These are phyloP conservation scores for Trypanosoma melophagium DNA, from an alignment of 208 protist species.

Conservation along the genomic window DNA sequence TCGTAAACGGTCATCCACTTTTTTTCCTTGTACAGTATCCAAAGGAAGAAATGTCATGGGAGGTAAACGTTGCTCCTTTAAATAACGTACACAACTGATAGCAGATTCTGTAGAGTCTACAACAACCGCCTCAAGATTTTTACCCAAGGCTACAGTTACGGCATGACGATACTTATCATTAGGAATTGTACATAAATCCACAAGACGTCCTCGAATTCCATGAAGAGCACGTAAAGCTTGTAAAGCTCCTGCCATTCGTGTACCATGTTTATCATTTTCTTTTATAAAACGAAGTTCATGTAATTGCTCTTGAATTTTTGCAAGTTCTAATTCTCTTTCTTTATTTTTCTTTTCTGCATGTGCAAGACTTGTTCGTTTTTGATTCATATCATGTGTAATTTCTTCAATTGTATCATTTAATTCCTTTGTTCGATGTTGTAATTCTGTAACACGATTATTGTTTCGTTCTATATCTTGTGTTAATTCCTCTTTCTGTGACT, in stretches of 20 bases:
- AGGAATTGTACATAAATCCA: constrained; percentile 93
- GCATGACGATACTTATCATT: constrained; percentile 92
- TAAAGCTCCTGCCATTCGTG: constrained; percentile 79
- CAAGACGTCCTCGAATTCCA: constrained; percentile 85
- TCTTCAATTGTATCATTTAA: constrained; percentile 34
- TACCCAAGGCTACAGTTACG: constrained; percentile 95
- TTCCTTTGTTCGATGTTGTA: constrained; percentile 56
- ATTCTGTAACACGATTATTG: constrained; percentile 39
- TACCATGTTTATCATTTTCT: constrained; percentile 77
- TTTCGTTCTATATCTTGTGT: constrained; percentile 38
- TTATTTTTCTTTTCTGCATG: constrained; percentile 57
- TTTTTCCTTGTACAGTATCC: constrained; percentile 85
- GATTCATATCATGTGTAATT: constrained; percentile 44
- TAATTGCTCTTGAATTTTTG: constrained; percentile 87
- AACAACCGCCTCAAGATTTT: constrained; percentile 95
- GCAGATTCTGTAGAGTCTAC: constrained; percentile 93
- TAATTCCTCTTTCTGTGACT: constrained; percentile 54
- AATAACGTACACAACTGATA: constrained; percentile 94
- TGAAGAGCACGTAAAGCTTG: constrained; percentile 90
- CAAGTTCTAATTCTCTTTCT: constrained; percentile 78
- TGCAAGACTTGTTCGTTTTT: constrained; percentile 38
- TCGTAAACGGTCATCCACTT: constrained; percentile 90
- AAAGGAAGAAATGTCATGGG: constrained; percentile 97
- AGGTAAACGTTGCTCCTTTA: constrained; percentile 94
- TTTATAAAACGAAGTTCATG: constrained; percentile 82